Base-by-base conservation (phyloP, 2,329 filamentous ascomycete species). In the Elsinoe perseae region DNA sequence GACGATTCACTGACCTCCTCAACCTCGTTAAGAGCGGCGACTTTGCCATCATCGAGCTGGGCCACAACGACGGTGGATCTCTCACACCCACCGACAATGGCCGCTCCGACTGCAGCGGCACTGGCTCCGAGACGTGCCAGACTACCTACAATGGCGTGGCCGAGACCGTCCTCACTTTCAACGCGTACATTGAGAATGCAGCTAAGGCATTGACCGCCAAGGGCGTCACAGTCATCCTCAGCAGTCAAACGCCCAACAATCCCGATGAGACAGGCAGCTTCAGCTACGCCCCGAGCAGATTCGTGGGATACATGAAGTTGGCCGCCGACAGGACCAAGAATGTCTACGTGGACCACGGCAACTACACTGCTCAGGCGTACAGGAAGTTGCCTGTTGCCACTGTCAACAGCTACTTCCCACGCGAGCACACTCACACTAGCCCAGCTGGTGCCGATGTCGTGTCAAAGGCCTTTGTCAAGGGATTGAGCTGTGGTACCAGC, bases 21-120 rank as follows among this genome's bases (percentile, higher is more conserved):
- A 69, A 74, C 28, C 64, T 73, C 1, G 72, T 86, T 21, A 61
- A 77, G 64, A 56, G 73, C 1, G 82, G 81, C 28, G 84, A 87
- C 68, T 83, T 80, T 68, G 83, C 86, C 1, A 73, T 87, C 54
- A 85, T 87, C 54, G 84, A 87, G 63, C 86, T 87, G 63, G 84
- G 85, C 0, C 84, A 87, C 72, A 88, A 88, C 63, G 85, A 87
- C 61, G 84, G 83, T 20, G 82, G 83, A 1, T 77, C 77, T 0
- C 70, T 82, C 1, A 69, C 66, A 2, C 68, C 67, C 1, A 76
- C 68, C 10, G 84, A 87, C 66, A 85, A 86, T 62, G 79, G 79
- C 0, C 77, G 83, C 12, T 79, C 77, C 1, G 82, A 80, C 61
- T 87, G 84, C 57, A 65, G 71, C 1, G 81, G 81, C 2, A 70